Evolutionary conservation across 139 green algal genomes (phyloP).

Genomic region (Chlorella sp.): DNA sequence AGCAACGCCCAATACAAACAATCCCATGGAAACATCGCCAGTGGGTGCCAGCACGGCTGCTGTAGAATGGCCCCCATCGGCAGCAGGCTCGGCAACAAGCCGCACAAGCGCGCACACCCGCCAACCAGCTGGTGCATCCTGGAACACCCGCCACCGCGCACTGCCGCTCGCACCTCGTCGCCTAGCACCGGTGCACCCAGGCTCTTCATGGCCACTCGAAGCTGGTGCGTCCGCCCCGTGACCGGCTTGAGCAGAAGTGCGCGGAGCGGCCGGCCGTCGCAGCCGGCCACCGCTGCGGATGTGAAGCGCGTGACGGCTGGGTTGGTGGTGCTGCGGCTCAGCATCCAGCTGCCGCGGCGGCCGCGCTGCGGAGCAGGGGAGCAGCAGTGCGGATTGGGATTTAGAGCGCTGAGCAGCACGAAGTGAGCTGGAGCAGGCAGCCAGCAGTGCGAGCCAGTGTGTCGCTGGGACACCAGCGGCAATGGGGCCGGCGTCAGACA

Average conservation of each 20-base stretch:
- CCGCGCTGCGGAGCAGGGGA: neutral
- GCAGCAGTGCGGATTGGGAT: neutral
- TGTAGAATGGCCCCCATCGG: too few species aligned
- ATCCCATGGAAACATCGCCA: too few species aligned
- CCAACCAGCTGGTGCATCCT: too few species aligned
- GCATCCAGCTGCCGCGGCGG: slow-evolving; percentile 42
- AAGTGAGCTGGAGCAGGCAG: neutral
- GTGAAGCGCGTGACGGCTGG: slow-evolving; percentile 41
- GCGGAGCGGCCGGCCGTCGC: slow-evolving; percentile 1
- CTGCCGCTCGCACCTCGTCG: slow-evolving; percentile 22
- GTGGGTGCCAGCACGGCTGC: too few species aligned
- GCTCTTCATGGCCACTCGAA: slow-evolving; percentile 49
- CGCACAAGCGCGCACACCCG: too few species aligned
- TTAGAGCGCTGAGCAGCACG: too few species aligned
- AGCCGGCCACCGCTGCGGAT: neutral
- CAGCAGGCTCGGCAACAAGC: too few species aligned
- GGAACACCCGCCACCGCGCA: too few species aligned
- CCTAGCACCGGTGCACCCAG: slow-evolving; percentile 46
- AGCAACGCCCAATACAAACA: too few species aligned
- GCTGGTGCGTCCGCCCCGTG: slow-evolving; percentile 53
- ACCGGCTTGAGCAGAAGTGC: slow-evolving; percentile 44
- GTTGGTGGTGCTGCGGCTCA: slow-evolving; percentile 3
- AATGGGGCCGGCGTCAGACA: too few species aligned
- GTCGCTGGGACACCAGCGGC: too few species aligned
- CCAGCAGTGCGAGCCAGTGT: too few species aligned